These are phyloP conservation scores for Stephania cephalantha DNA, from an alignment of 164 flowering plant genomes.

Conservation along the genomic window DNA sequence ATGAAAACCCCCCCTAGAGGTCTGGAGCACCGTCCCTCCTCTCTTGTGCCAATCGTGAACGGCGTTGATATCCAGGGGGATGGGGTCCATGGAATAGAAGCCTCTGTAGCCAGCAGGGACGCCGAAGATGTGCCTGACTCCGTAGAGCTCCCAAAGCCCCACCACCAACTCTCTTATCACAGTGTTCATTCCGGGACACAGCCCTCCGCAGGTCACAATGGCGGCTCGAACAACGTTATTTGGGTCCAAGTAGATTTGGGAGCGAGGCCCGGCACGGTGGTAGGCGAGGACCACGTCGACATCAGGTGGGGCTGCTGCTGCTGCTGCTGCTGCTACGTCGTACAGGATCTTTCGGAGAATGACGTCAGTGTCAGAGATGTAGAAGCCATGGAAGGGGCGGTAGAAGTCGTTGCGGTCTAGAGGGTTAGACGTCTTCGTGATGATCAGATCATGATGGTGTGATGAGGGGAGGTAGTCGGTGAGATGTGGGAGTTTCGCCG, in stretches of 20 bases:
- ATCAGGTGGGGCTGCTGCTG: not conserved
- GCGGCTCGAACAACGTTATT: slow-evolving; percentile 33
- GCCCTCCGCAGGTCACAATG: slow-evolving; percentile 80
- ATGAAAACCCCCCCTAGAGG: slow-evolving; percentile 82
- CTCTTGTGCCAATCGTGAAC: slow-evolving; percentile 60
- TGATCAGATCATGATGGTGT: slow-evolving; percentile 17
- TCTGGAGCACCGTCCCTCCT: slow-evolving; percentile 68
- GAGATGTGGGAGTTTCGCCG: slow-evolving; percentile 39
- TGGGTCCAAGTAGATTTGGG: slow-evolving; percentile 44
- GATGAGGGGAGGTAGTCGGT: slow-evolving; percentile 25
- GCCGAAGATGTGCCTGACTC: slow-evolving; percentile 61
- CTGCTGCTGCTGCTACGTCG: slow-evolving; percentile 17
- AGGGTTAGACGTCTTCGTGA: slow-evolving; percentile 36
- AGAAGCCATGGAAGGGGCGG: slow-evolving; percentile 37
- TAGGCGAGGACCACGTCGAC: slow-evolving; percentile 28
- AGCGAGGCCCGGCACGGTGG: slow-evolving; percentile 74
- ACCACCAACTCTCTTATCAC: slow-evolving; percentile 76
- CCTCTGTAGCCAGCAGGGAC: slow-evolving; percentile 69
- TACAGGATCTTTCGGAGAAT: slow-evolving; percentile 19
- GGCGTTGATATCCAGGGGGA: slow-evolving; percentile 44
- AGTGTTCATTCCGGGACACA: slow-evolving; percentile 84
- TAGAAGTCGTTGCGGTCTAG: slow-evolving; percentile 42
- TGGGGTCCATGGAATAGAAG: slow-evolving; percentile 48
- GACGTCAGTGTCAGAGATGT: slow-evolving; percentile 24
- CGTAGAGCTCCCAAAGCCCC: slow-evolving; percentile 69